Percentiles rank a stretch among this genome's conserved stretches.
Conservation (phyloP, 352 stramenopile genomes). For the Phytophthora hibernalis region DNA sequence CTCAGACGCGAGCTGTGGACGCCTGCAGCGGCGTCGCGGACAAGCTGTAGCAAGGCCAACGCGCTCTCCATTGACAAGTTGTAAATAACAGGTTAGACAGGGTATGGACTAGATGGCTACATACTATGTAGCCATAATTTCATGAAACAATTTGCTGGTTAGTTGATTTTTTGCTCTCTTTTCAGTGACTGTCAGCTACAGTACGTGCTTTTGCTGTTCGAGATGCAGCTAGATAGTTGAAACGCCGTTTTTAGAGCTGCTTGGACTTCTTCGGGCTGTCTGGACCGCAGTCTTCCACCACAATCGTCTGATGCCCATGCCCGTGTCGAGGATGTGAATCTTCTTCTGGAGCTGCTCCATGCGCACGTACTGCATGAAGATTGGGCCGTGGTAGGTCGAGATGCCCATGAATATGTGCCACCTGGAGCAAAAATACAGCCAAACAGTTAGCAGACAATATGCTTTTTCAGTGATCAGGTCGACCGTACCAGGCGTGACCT, state of each 20-base stretch:
- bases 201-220: constrained; percentile 18
- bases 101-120: neutral
- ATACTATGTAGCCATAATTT: neutral
- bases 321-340: constrained; percentile 54
- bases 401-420: constrained; percentile 89
- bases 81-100: neutral
- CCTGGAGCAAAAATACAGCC: constrained; percentile 34
- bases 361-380: constrained; percentile 90
- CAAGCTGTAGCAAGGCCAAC: constrained; percentile 26
- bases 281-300: constrained; percentile 43
- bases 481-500: constrained; percentile 73
- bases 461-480: neutral
- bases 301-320: constrained; percentile 75
- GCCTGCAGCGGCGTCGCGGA: constrained; percentile 17
- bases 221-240: constrained; percentile 7
- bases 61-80: constrained; percentile 23
- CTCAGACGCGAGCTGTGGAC: constrained; percentile 11
- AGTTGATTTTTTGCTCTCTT: constrained; percentile 1
- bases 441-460: constrained; percentile 5
- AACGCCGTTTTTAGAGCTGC: constrained; percentile 35
- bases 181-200: constrained; percentile 1
- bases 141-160: too few relatives aligned
- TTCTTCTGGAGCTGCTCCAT: constrained; percentile 80
- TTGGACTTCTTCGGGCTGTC: constrained; percentile 41
- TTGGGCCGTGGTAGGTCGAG: constrained; percentile 75